Percentiles rank a stretch among this genome's conserved stretches.
Conservation (phyloP, 345 rosid species). For the Raphanus sativus region DNA sequence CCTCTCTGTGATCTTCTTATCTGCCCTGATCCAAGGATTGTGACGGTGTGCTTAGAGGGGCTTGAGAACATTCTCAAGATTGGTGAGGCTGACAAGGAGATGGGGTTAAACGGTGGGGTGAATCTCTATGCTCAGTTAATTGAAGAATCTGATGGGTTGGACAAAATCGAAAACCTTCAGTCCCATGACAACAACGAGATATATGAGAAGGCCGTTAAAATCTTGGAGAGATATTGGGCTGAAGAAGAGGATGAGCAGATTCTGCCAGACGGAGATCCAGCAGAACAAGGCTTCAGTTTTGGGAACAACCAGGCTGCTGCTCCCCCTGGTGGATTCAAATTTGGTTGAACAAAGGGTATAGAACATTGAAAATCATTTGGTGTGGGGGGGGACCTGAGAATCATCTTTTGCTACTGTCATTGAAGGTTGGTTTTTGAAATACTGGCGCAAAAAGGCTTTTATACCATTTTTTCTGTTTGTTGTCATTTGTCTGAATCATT, state of each 20-base stretch:
- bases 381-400: conserved; percentile 7
- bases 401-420: conserved; percentile 34
- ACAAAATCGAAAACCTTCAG: conserved; percentile 74
- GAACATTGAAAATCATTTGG: conserved; percentile 22
- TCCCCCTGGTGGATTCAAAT: conserved; percentile 74
- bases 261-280: conserved; percentile 43
- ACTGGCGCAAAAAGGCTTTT: conserved; percentile 32
- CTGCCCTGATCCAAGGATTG: conserved; percentile 81
- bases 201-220: conserved; percentile 78
- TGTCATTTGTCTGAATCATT: conserved; percentile 26
- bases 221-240: conserved; percentile 79
- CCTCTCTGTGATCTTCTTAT: conserved; percentile 81
- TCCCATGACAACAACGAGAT: conserved; percentile 82
- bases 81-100: conserved; percentile 77
- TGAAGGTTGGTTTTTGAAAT: conserved; percentile 35
- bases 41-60: conserved; percentile 84
- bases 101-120: conserved; percentile 55
- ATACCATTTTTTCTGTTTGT: background rate
- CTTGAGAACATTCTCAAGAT: conserved; percentile 80
- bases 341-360: conserved; percentile 45
- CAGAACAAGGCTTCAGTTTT: conserved; percentile 49
- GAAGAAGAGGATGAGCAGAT: conserved; percentile 64
- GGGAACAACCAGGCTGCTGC: conserved; percentile 52
- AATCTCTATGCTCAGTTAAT: conserved; percentile 64
- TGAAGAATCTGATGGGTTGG: conserved; percentile 76